Conservation (phyloP, 805 yeast genomes). For the Saturnispora halmiae region DNA sequence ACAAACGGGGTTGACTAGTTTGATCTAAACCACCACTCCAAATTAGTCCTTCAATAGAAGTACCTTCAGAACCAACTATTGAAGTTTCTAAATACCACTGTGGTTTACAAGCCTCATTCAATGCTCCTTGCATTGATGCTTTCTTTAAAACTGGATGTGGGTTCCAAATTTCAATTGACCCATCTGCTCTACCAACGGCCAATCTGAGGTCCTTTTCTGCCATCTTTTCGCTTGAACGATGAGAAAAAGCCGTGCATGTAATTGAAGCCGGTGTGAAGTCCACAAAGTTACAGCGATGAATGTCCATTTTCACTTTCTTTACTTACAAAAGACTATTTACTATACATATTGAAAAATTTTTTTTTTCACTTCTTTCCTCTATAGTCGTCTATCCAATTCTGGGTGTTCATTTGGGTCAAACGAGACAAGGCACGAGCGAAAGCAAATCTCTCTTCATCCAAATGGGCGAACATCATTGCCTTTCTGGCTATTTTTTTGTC, state of each 20-base stretch:
- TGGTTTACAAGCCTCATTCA: slow-evolving; percentile 28
- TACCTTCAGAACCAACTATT: slow-evolving; percentile 69
- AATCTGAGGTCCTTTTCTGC: slow-evolving; percentile 55
- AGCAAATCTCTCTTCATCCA: slow-evolving; percentile 94
- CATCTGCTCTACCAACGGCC: slow-evolving; percentile 90
- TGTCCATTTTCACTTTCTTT: slow-evolving; percentile 41
- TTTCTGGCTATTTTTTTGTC: slow-evolving; percentile 61
- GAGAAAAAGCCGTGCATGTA: slow-evolving; percentile 74
- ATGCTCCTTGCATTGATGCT: neutral
- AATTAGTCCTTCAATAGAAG: slow-evolving; percentile 81
- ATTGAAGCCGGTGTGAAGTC: slow-evolving; percentile 80
- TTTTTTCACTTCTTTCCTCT: slow-evolving; percentile 8
- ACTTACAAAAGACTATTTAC: neutral
- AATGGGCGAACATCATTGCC: slow-evolving; percentile 62
- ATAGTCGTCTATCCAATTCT: slow-evolving; percentile 69
- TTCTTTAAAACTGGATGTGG: slow-evolving; percentile 33
- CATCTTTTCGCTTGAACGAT: slow-evolving; percentile 37
- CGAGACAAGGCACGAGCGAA: slow-evolving; percentile 92
- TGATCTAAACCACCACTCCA: slow-evolving; percentile 51
- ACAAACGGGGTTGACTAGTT: slow-evolving; percentile 52
- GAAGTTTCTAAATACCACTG: slow-evolving; percentile 73
- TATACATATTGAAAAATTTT: neutral
- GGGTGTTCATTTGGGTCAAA: slow-evolving; percentile 86
- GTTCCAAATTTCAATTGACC: slow-evolving; percentile 94
- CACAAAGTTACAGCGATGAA: slow-evolving; percentile 88